Conservation (phyloP, 805 yeast species). For the Clavispora fructus region DNA sequence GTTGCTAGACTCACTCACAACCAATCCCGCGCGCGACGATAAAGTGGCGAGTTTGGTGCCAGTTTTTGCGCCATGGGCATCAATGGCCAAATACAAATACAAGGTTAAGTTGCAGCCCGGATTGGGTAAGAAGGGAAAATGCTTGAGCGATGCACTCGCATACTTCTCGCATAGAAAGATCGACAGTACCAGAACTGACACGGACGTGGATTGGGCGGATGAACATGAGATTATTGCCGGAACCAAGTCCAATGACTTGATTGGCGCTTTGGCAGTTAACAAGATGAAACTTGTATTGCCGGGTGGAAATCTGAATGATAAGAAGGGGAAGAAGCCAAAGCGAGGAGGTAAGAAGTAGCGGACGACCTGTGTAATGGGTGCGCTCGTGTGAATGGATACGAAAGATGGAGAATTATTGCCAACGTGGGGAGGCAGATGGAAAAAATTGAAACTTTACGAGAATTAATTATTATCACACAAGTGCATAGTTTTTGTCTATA, state of each 20-base stretch:
- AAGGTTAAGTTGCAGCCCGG: constrained; percentile 82
- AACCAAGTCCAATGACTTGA: constrained; percentile 60
- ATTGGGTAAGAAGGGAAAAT: constrained; percentile 80
- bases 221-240: constrained; percentile 54
- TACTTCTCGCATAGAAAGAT: constrained; percentile 47
- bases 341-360: constrained; percentile 12
- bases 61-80: constrained; percentile 88
- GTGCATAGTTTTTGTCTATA: no score
- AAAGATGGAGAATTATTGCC: background rate
- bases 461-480: no score
- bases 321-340: constrained; percentile 18
- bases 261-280: constrained; percentile 63
- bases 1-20: constrained; percentile 40
- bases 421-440: background rate
- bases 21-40: constrained; percentile 47
- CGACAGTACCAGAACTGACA: constrained; percentile 39
- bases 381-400: background rate
- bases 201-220: constrained; percentile 64
- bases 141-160: constrained; percentile 62
- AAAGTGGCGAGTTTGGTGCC: constrained; percentile 63
- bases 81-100: constrained; percentile 68
- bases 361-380: background rate
- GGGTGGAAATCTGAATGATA: constrained; percentile 26
- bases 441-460: no score
- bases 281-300: constrained; percentile 65